These are phyloP conservation scores for Erodium maritimum DNA, from an alignment of 345 rosid genomes.

Conservation along the genomic window DNA sequence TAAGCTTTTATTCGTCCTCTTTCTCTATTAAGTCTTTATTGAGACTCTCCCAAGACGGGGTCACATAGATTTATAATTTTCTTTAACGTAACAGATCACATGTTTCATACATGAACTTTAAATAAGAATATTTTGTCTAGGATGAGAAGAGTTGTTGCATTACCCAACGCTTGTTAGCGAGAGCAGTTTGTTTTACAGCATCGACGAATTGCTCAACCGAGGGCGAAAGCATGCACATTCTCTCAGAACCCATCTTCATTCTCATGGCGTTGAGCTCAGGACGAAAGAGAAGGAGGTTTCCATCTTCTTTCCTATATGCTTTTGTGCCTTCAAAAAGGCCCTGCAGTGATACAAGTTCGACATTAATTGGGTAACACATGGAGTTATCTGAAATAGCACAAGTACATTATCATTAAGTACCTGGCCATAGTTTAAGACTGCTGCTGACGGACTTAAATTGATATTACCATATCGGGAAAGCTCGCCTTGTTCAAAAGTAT, in stretches of 20 bases:
- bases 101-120: neutral
- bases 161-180: slow-evolving; percentile 84
- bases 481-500: slow-evolving; percentile 33
- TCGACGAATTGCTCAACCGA: slow-evolving; percentile 57
- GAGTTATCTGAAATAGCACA: no score
- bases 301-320: slow-evolving; percentile 61
- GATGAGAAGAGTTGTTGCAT: no score
- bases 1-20: no score
- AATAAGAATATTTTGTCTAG: no score
- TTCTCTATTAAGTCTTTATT: no score
- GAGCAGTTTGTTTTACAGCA: slow-evolving; percentile 56
- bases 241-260: slow-evolving; percentile 65
- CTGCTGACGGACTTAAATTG: slow-evolving; percentile 69
- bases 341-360: no score
- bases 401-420: slow-evolving; percentile 18
- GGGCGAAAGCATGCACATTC: slow-evolving; percentile 81
- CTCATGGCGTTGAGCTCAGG: slow-evolving; percentile 57
- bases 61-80: no score
- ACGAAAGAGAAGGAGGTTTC: slow-evolving; percentile 58
- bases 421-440: slow-evolving; percentile 85
- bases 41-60: no score
- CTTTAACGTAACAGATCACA: no score
- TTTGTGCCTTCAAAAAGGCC: slow-evolving; percentile 75
- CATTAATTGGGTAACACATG: no score
- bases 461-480: slow-evolving; percentile 44